Conservation (phyloP, 805 yeast genomes). For the Yarrowia bubula region DNA sequence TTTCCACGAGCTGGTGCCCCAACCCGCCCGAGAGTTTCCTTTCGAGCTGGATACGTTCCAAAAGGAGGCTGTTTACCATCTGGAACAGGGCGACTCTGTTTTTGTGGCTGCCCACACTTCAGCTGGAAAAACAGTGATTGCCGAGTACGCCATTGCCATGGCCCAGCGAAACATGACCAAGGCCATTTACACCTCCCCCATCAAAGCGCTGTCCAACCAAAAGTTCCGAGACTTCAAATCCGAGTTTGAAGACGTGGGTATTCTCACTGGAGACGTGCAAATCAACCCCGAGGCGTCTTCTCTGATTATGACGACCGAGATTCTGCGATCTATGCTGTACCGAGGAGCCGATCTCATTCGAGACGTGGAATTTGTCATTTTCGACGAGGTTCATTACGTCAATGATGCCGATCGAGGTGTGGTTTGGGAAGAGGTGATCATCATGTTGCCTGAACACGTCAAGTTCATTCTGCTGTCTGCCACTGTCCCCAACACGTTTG, state of each 20-base stretch:
- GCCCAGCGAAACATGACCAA: slow-evolving; percentile 94
- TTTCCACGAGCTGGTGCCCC: slow-evolving; percentile 84
- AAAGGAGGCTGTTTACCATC: slow-evolving; percentile 92
- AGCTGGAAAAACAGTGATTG: slow-evolving; percentile 98
- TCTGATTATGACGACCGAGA: slow-evolving; percentile 96
- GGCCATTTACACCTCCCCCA: slow-evolving; percentile 94
- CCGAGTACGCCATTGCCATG: slow-evolving; percentile 97
- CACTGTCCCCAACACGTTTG: slow-evolving; percentile 97
- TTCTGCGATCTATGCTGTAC: slow-evolving; percentile 90
- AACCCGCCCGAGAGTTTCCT: slow-evolving; percentile 93
- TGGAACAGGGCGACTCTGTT: slow-evolving; percentile 97
- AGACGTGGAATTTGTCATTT: slow-evolving; percentile 95
- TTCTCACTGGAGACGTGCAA: slow-evolving; percentile 96
- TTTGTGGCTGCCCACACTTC: slow-evolving; percentile 99
- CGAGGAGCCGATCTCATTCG: slow-evolving; percentile 94
- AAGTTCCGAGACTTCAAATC: slow-evolving; percentile 85
- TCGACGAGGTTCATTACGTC: slow-evolving; percentile 97
- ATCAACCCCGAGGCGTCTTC: slow-evolving; percentile 96
- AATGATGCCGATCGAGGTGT: slow-evolving; percentile 97
- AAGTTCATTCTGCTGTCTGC: slow-evolving; percentile 90
- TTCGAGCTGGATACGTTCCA: slow-evolving; percentile 93
- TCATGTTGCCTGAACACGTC: slow-evolving; percentile 95
- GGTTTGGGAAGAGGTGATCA: slow-evolving; percentile 98
- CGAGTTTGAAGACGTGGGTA: slow-evolving; percentile 83
- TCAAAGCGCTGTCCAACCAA: slow-evolving; percentile 85